phyloP scores from a whole-genome alignment of 1,284 basidiomycete genomes.

The Porogramme epimiltina region DNA sequence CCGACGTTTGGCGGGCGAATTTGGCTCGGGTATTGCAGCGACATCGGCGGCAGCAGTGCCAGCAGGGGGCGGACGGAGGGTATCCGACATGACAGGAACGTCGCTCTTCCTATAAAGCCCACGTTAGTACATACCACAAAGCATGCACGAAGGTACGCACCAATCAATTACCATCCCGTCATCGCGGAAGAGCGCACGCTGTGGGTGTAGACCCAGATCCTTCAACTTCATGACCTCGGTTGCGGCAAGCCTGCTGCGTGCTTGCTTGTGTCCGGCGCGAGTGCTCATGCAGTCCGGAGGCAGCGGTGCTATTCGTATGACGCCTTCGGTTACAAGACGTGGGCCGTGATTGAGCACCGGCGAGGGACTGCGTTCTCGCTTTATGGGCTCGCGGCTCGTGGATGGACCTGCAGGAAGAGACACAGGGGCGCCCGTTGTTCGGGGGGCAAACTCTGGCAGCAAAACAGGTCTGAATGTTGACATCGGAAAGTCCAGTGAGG shows the following conservation, averaged over 20 bases:
- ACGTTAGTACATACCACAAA: background rate
- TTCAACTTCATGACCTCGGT: conserved; percentile 21
- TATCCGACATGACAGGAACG: conserved; percentile 25
- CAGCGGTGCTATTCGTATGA: conserved; percentile 25
- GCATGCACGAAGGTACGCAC: conserved; percentile 15
- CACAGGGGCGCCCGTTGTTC: background rate
- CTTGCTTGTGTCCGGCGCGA: conserved; percentile 13
- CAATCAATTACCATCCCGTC: conserved; percentile 37
- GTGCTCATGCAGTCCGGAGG: conserved; percentile 24
- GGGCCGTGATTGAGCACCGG: conserved; percentile 15
- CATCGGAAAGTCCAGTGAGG: too few relatives aligned
- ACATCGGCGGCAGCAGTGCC: too few relatives aligned
- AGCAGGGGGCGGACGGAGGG: conserved; percentile 12
- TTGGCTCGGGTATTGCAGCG: too few relatives aligned
- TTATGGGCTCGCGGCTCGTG: conserved; percentile 12
- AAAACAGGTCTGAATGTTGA: too few relatives aligned
- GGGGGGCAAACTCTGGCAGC: too few relatives aligned
- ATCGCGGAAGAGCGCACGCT: conserved; percentile 27
- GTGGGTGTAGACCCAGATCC: conserved; percentile 16
- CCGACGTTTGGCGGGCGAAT: too few relatives aligned
- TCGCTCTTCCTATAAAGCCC: conserved; percentile 22
- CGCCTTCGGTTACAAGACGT: conserved; percentile 24
- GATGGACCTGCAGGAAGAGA: background rate
- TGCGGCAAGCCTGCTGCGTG: conserved; percentile 23
- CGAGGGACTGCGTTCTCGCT: conserved; percentile 29